Percentiles rank a stretch among this genome's conserved stretches.
Conservation (phyloP, 257 asterid species). For the Lithospermum erythrorhizon region DNA sequence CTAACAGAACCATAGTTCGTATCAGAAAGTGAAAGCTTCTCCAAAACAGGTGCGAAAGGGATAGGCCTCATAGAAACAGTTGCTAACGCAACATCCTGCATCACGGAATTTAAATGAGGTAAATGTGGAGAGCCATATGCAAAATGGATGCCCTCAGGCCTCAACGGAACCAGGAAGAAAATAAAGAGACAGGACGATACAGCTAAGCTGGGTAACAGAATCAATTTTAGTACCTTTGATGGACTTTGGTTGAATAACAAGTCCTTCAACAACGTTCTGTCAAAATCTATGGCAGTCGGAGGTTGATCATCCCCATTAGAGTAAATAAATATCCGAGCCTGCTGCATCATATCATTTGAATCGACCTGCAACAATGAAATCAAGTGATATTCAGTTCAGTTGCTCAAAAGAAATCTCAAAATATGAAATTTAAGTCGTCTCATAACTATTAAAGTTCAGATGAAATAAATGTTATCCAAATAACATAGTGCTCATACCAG, state of each 20-base stretch:
- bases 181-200: background rate
- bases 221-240: conserved; percentile 45
- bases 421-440: no score
- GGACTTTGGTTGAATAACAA: conserved; percentile 90
- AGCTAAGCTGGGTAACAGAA: background rate
- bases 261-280: conserved; percentile 67
- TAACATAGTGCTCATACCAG: no score
- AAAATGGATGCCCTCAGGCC: no score
- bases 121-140: no score
- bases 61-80: conserved; percentile 89
- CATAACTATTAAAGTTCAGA: background rate
- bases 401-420: no score
- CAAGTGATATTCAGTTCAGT: conserved; percentile 2
- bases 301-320: conserved; percentile 72
- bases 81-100: conserved; percentile 92
- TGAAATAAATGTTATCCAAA: background rate
- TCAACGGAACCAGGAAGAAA: no score
- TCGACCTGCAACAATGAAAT: conserved; percentile 45
- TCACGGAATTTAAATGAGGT: no score
- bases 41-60: conserved; percentile 76
- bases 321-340: conserved; percentile 70
- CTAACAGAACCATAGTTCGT: conserved; percentile 67
- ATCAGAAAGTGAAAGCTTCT: conserved; percentile 74
- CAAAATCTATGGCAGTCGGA: conserved; percentile 82
- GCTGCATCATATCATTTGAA: conserved; percentile 71